Conservation (phyloP, 169 alveolate genomes). For the Plasmodium yoelii region DNA sequence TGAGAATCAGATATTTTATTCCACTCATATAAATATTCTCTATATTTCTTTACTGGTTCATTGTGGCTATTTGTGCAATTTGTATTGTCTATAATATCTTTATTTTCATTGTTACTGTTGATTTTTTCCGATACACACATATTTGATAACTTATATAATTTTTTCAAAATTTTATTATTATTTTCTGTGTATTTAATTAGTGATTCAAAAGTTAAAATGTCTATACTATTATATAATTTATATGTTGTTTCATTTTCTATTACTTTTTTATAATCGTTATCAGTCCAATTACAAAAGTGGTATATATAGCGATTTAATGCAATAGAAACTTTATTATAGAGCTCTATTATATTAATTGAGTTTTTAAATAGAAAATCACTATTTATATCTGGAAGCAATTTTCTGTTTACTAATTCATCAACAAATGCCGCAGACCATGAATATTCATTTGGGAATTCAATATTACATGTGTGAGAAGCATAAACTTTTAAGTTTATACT, state of each 20-base stretch:
- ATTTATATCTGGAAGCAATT: constrained; percentile 58
- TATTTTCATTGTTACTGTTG: background rate
- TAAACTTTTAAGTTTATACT: constrained; percentile 47
- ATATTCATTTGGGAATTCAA: constrained; percentile 75
- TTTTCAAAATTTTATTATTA: constrained; percentile 63
- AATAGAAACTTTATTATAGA: constrained; percentile 69
- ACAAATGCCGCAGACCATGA: constrained; percentile 74
- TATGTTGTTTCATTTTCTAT: constrained; percentile 37
- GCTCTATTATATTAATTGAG: constrained; percentile 65
- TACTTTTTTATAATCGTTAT: constrained; percentile 49
- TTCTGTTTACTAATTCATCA: constrained; percentile 61
- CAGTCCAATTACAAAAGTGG: constrained; percentile 68
- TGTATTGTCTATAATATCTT: background rate
- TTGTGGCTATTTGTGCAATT: too few species aligned
- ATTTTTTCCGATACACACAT: constrained; percentile 12
- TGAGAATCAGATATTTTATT: constrained; percentile 67
- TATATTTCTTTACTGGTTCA: constrained; percentile 14
- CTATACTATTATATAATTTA: constrained; percentile 40
- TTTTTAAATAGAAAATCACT: constrained; percentile 58
- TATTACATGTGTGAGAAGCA: constrained; percentile 61
- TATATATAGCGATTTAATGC: constrained; percentile 69
- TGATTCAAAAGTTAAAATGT: constrained; percentile 61
- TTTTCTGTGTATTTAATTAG: constrained; percentile 60
- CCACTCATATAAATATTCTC: constrained; percentile 73
- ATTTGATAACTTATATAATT: constrained; percentile 17